These are phyloP conservation scores for Xylaria sp. DNA, from an alignment of 2,329 filamentous ascomycete species.

Conservation along the genomic window DNA sequence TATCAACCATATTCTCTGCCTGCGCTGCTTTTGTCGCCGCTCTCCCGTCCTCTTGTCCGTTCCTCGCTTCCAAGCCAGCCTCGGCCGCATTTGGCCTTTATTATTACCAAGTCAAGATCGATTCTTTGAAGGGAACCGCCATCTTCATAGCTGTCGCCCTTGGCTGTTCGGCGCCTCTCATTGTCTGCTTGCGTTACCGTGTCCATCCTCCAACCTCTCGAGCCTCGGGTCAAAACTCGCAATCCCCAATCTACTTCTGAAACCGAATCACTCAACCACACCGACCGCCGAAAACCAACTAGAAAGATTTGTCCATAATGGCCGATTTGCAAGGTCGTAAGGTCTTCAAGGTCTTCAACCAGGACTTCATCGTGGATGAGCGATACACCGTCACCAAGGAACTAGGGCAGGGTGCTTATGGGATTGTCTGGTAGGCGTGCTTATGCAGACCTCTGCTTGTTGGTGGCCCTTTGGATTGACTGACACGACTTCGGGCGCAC, in stretches of 20 bases:
- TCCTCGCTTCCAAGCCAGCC: slow-evolving; percentile 9
- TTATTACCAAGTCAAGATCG: not conserved
- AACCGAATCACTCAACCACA: not conserved
- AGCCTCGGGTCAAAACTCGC: not conserved
- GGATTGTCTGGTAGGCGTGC: slow-evolving; percentile 86
- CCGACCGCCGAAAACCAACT: not conserved
- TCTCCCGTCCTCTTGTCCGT: slow-evolving; percentile 18
- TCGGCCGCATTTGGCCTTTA: slow-evolving; percentile 13
- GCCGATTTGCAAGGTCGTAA: slow-evolving; percentile 58
- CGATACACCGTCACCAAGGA: slow-evolving; percentile 99
- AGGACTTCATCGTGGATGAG: slow-evolving; percentile 98
- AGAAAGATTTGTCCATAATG: slow-evolving; percentile 30
- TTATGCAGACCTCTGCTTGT: not conserved
- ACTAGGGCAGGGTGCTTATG: slow-evolving; percentile 95
- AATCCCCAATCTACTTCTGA: not conserved
- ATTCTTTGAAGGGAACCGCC: not conserved
- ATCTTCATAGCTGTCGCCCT: not conserved
- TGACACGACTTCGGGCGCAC: slow-evolving; percentile 28
- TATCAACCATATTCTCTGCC: slow-evolving; percentile 16
- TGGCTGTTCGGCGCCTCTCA: slow-evolving; percentile 3
- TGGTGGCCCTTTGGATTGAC: not conserved
- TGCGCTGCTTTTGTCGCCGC: slow-evolving; percentile 21
- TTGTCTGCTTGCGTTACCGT: slow-evolving; percentile 7
- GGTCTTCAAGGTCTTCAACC: slow-evolving; percentile 99
- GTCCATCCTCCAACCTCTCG: not conserved